Evolutionary conservation across 2,329 filamentous ascomycete species (phyloP), one percentile per base, ranked within the genome.

Genomic region (Alternaria triticimaculans): DNA sequence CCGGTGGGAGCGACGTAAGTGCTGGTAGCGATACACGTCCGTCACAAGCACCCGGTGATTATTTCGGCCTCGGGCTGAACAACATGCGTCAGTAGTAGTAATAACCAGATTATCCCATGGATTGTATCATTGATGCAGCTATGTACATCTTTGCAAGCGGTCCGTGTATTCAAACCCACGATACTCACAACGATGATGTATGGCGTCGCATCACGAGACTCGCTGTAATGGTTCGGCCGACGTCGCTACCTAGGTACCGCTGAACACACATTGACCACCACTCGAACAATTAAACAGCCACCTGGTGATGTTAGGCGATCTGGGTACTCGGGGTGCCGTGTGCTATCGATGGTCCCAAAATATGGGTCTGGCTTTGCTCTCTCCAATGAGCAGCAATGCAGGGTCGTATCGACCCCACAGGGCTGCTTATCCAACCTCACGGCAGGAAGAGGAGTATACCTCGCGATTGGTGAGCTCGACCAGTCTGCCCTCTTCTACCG

Each of bases 31-130:
- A 55, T 28, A 56, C 57, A 48, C 57, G 55, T 30, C 58, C 37
- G 21, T 41, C 49, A 53, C 62, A 65, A 48, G 48, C 55, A 45
- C 45, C 66, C 25, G 60, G 60, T 7, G 72, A 74, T 54, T 73
- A 74, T 28, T 74, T 74, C 53, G 72, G 68, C 23, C 62, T 72
- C 25, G 72, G 71, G 10, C 49, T 68, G 54, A 53, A 53, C 23
- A 55, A 51, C 14, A 28, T 51, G 41, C 41, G 45, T 43, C 37
- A 64, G 55, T 65, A 55, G 37, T 20, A 56, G 25, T 44, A 23
- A 33, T 21, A 9, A 9, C 23, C 21, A 28, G 26, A 33, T 26
- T 28, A 15, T 44, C 25, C 21, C 6, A 25, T 50, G 45, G 53
- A 51, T 30, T n/a, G 7, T 12, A 44, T 9, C 33, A 56, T 53